phyloP scores from a whole-genome alignment of 768 basidiomycete genomes.

The Tricholomella constricta region DNA sequence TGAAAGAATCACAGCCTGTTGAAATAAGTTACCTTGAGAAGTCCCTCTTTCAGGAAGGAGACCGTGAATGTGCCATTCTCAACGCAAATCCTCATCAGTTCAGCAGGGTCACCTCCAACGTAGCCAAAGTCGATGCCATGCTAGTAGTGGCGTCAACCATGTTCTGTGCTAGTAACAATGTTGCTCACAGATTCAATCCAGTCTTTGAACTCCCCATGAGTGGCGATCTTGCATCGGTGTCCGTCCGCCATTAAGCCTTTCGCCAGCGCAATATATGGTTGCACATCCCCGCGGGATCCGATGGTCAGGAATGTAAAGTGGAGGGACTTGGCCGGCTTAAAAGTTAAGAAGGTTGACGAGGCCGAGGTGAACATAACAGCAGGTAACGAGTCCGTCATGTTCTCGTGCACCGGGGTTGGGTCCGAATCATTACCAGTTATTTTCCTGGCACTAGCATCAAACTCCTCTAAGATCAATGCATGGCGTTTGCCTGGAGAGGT shows the following conservation, averaged over 20 bases:
- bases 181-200: slow-evolving; percentile 91
- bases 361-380: slow-evolving; percentile 97
- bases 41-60: slow-evolving; percentile 88
- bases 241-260: slow-evolving; percentile 91
- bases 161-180: slow-evolving; percentile 1
- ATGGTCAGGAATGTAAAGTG: slow-evolving; percentile 96
- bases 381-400: slow-evolving; percentile 69
- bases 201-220: slow-evolving; percentile 90
- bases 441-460: slow-evolving; percentile 51
- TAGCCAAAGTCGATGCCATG: slow-evolving; percentile 95
- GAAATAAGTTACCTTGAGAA: slow-evolving; percentile 67
- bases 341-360: slow-evolving; percentile 95
- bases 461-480: slow-evolving; percentile 82
- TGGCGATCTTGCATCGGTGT: slow-evolving; percentile 87
- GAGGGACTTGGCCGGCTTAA: slow-evolving; percentile 84
- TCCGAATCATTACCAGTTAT: slow-evolving; percentile 38
- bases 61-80: slow-evolving; percentile 99
- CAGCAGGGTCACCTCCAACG: slow-evolving; percentile 97
- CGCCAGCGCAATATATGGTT: slow-evolving; percentile 95
- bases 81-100: slow-evolving; percentile 96
- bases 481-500: slow-evolving; percentile 62
- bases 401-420: slow-evolving; percentile 50
- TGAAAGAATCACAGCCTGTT: neutral
- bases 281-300: slow-evolving; percentile 95
- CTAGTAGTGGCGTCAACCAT: slow-evolving; percentile 38